Conservation (phyloP, 176 grass and related monocot species). For the Triticum urartu region DNA sequence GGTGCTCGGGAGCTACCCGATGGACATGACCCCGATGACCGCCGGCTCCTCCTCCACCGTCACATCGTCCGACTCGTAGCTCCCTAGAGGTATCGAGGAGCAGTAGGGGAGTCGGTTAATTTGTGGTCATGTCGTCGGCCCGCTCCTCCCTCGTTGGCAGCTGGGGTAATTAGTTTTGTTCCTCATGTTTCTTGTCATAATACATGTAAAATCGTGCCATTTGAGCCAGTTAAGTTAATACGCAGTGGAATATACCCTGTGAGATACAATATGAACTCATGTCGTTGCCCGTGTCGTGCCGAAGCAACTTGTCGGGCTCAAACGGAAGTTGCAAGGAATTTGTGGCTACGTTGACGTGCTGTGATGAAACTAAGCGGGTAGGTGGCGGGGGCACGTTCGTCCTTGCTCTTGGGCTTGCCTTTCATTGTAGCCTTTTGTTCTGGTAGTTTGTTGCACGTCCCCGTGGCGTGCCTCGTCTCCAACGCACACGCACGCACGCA, state of each 20-base stretch:
- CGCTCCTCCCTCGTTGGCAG: slow-evolving; percentile 17
- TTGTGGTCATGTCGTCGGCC: slow-evolving; percentile 28
- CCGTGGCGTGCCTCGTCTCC: not conserved
- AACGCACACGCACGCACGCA: not conserved
- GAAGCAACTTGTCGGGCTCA: not conserved
- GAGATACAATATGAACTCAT: not conserved
- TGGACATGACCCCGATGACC: slow-evolving; percentile 93
- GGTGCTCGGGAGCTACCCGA: slow-evolving; percentile 89
- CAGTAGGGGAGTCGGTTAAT: slow-evolving; percentile 30
- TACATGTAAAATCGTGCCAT: slow-evolving; percentile 35
- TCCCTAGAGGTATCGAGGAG: not conserved
- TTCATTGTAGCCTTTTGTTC: not conserved
- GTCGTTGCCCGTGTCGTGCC: not conserved
- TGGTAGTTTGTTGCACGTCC: not conserved
- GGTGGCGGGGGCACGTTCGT: not conserved
- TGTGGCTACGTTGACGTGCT: not conserved
- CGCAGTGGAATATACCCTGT: slow-evolving; percentile 21
- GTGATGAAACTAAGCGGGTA: not conserved
- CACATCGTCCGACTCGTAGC: slow-evolving; percentile 22
- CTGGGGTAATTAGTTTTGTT: slow-evolving; percentile 39
- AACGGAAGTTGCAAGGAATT: not conserved
- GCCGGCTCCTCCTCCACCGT: slow-evolving; percentile 50
- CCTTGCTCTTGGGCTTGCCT: not conserved
- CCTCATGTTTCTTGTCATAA: slow-evolving; percentile 3
- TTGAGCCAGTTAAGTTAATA: slow-evolving; percentile 11